These are phyloP conservation scores for Globisporangium mamillatum DNA, from an alignment of 352 stramenopile species.

Conservation along the genomic window DNA sequence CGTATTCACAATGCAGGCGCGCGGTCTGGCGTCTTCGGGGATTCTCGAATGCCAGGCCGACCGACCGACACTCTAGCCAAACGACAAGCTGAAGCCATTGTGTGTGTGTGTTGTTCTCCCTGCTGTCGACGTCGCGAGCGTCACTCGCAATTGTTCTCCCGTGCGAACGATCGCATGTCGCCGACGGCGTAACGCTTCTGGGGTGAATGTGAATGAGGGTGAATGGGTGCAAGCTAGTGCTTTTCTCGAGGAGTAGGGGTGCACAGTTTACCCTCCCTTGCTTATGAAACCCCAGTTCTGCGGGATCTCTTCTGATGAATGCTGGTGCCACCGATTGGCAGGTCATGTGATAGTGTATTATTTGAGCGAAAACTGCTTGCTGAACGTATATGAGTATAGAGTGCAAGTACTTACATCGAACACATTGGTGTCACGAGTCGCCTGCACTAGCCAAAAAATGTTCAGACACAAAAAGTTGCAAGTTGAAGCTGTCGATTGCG, in stretches of 20 bases:
- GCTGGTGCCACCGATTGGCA: background rate
- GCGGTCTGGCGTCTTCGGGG: background rate
- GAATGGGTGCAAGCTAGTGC: background rate
- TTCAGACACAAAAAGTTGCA: background rate
- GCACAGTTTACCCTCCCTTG: background rate
- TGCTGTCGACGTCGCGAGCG: slow-evolving; percentile 8
- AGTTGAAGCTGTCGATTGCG: background rate
- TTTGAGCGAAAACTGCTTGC: too few relatives aligned
- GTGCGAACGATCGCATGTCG: background rate
- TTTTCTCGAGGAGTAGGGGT: slow-evolving; percentile 1
- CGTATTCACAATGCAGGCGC: too few relatives aligned
- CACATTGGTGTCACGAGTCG: background rate
- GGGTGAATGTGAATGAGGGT: background rate
- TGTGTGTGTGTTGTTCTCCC: background rate
- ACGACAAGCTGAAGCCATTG: slow-evolving; percentile 9
- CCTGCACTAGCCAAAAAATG: background rate
- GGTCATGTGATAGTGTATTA: too few relatives aligned
- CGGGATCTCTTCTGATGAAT: too few relatives aligned
- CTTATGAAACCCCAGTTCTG: background rate
- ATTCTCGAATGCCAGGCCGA: slow-evolving; percentile 4
- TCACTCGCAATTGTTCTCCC: slow-evolving; percentile 2
- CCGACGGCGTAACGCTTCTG: background rate
- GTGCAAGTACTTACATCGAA: too few relatives aligned
- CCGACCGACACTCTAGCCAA: background rate
- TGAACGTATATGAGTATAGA: too few relatives aligned